phyloP scores from a whole-genome alignment of 345 rosid species.

The Jatropha curcas region DNA sequence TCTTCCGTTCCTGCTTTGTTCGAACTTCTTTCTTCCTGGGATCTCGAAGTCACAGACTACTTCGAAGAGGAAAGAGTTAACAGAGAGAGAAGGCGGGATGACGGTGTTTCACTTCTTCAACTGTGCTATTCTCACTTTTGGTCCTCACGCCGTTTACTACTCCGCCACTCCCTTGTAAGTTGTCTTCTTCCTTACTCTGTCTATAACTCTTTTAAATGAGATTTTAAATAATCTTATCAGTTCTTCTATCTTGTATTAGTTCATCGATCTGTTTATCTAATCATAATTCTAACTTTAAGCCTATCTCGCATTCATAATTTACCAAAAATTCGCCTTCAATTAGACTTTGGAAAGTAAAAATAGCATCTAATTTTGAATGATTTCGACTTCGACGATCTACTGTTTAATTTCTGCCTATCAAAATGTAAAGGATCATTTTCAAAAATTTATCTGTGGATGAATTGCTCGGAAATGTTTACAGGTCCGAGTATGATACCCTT shows the following conservation, averaged over 20 bases:
- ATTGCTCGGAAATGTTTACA: conserved; percentile 27
- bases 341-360: too few species aligned
- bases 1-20: background rate
- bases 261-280: conserved; percentile 8
- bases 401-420: background rate
- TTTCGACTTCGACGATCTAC: background rate
- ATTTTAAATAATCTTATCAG: background rate
- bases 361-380: background rate
- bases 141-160: conserved; percentile 99
- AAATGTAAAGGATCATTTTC: too few species aligned
- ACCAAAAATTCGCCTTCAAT: too few species aligned
- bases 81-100: conserved; percentile 38
- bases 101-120: conserved; percentile 97
- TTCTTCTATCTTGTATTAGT: background rate
- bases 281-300: background rate
- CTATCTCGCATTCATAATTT: too few species aligned
- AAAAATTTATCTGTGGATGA: too few species aligned
- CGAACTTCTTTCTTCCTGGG: background rate
- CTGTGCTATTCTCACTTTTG: conserved; percentile 97
- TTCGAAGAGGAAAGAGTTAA: background rate
- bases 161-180: conserved; percentile 92
- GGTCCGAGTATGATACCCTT: conserved; percentile 97
- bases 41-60: background rate
- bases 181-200: background rate
- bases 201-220: background rate